Conservation (phyloP, 2,329 filamentous ascomycete genomes). For the Hyphodiscus sp. region DNA sequence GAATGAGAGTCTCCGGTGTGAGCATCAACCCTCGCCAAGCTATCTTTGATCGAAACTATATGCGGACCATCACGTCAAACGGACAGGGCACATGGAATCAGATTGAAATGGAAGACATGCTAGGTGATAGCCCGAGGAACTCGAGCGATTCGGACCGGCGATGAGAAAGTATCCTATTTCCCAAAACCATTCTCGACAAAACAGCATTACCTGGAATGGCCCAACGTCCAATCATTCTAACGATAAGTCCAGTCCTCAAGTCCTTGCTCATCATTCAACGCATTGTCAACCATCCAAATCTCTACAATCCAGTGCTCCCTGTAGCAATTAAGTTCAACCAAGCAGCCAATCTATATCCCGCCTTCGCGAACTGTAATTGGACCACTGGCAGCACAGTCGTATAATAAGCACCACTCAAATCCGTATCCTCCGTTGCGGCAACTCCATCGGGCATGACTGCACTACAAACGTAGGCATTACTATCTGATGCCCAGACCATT, state of each 20-base stretch:
- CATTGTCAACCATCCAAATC: background rate
- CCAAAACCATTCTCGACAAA: background rate
- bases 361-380: conserved; percentile 59
- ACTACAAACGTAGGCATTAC: conserved; percentile 55
- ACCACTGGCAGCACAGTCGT: conserved; percentile 54
- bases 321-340: conserved; percentile 58
- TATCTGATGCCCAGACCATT: conserved; percentile 58
- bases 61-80: conserved; percentile 27
- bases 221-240: background rate
- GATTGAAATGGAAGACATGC: conserved; percentile 30
- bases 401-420: conserved; percentile 58
- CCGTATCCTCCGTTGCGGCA: conserved; percentile 47
- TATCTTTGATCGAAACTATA: conserved; percentile 28
- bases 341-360: conserved; percentile 57
- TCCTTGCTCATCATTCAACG: background rate
- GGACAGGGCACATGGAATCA: conserved; percentile 31
- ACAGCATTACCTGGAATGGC: no score
- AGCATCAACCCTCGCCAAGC: conserved; percentile 24
- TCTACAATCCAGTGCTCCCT: conserved; percentile 7
- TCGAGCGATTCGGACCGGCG: conserved; percentile 18
- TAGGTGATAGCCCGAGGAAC: conserved; percentile 26
- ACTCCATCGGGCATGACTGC: conserved; percentile 55
- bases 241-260: background rate
- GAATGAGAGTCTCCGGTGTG: conserved; percentile 19
- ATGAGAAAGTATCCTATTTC: background rate